Evolutionary conservation across 495 filamentous ascomycete species (phyloP).

Genomic region (Clavariopsis aquatica): DNA sequence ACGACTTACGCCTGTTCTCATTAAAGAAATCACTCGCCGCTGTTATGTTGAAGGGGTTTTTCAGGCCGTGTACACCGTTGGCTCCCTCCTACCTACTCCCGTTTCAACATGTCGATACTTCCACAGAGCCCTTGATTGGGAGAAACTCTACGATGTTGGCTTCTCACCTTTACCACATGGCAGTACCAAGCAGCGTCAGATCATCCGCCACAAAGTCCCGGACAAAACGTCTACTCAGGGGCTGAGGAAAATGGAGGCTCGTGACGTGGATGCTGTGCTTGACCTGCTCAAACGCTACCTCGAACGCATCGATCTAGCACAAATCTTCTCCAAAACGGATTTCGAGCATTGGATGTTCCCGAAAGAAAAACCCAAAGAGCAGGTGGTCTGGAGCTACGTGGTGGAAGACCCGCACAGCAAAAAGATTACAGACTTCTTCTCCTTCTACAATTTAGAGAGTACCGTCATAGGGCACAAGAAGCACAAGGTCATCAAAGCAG

Average conservation of each 20-base stretch:
- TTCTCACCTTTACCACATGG: slow-evolving; percentile 80
- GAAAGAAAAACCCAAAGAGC: slow-evolving; percentile 62
- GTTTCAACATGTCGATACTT: slow-evolving; percentile 92
- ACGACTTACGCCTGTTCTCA: slow-evolving; percentile 85
- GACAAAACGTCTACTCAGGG: slow-evolving; percentile 67
- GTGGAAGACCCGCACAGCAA: slow-evolving; percentile 72
- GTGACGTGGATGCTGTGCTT: slow-evolving; percentile 76
- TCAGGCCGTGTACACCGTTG: slow-evolving; percentile 94
- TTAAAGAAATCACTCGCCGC: slow-evolving; percentile 93
- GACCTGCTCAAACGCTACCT: slow-evolving; percentile 76
- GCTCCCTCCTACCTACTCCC: slow-evolving; percentile 84
- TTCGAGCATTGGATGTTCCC: slow-evolving; percentile 85
- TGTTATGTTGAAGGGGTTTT: slow-evolving; percentile 81
- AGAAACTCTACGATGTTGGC: slow-evolving; percentile 88
- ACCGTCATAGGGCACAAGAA: slow-evolving; percentile 80
- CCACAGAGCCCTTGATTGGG: slow-evolving; percentile 89
- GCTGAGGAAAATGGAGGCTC: slow-evolving; percentile 75
- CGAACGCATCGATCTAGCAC: slow-evolving; percentile 77
- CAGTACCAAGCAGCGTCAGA: slow-evolving; percentile 79
- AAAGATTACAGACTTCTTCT: slow-evolving; percentile 94
- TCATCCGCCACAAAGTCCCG: slow-evolving; percentile 77
- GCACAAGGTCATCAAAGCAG: slow-evolving; percentile 74
- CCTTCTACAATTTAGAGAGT: slow-evolving; percentile 92
- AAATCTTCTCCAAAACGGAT: slow-evolving; percentile 75
- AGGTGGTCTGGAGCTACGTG: slow-evolving; percentile 89